Evolutionary conservation across 2,329 filamentous ascomycete genomes (phyloP).

Genomic region (Colletotrichum horii): DNA sequence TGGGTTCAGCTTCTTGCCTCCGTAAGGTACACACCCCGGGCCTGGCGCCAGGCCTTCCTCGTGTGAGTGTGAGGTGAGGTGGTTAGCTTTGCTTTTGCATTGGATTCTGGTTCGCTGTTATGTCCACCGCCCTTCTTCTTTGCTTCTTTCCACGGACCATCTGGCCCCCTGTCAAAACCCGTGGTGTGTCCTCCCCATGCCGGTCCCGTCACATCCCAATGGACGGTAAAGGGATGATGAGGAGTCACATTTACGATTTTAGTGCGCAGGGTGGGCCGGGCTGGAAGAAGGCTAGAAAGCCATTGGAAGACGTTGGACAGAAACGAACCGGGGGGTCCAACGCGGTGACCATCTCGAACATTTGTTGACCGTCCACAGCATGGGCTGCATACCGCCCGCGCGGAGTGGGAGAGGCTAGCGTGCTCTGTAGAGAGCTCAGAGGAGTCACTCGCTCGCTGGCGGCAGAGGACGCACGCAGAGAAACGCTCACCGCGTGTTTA

Average conservation of each 20-base stretch:
- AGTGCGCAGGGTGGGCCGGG: background rate
- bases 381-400: background rate
- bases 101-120: background rate
- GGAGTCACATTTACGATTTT: background rate
- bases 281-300: background rate
- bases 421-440: background rate
- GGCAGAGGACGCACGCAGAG: background rate
- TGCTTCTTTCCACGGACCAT: constrained; percentile 10
- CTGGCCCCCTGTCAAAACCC: background rate
- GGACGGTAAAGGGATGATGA: background rate
- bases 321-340: constrained; percentile 1
- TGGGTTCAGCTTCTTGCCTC: background rate
- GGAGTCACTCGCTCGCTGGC: background rate
- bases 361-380: background rate
- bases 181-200: background rate
- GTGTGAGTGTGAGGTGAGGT: background rate
- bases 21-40: background rate
- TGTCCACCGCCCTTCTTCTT: constrained; percentile 19
- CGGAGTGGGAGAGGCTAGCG: background rate
- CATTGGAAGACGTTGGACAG: background rate
- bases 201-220: background rate
- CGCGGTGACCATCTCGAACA: background rate
- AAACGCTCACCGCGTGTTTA: constrained; percentile 20
- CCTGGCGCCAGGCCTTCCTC: background rate
- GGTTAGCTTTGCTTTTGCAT: constrained; percentile 17